Evolutionary conservation across 345 rosid genomes (phyloP).

Genomic region (Eucalyptus polyanthemos): DNA sequence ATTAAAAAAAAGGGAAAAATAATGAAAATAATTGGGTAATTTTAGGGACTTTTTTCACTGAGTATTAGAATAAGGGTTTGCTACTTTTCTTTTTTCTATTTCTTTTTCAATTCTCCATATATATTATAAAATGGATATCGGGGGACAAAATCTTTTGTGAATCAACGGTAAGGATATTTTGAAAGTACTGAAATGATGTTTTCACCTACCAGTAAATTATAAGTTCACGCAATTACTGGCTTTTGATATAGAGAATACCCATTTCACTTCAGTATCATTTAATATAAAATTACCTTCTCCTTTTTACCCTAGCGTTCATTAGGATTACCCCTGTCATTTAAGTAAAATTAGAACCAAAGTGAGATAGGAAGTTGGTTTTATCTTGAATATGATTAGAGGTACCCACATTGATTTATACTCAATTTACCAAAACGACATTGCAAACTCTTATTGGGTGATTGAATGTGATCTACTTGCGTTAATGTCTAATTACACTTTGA

Average conservation of each 20-base stretch:
- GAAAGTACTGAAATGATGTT: neutral
- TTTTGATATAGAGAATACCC: neutral
- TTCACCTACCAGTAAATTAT: neutral
- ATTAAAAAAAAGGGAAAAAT: neutral
- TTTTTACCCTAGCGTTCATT: neutral
- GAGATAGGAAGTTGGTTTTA: neutral
- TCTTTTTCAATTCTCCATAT: neutral
- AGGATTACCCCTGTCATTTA: neutral
- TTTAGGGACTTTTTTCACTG: neutral
- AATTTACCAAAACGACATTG: neutral
- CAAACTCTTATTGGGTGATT: neutral
- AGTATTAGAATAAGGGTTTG: neutral
- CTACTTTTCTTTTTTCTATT: neutral
- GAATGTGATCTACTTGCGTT: neutral
- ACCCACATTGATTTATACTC: neutral
- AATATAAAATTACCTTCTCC: neutral
- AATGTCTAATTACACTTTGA: neutral
- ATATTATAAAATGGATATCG: neutral
- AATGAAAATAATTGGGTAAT: neutral
- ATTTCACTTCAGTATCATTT: neutral
- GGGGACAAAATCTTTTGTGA: neutral
- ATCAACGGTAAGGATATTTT: neutral
- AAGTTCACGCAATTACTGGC: neutral
- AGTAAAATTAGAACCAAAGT: neutral
- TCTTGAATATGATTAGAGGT: neutral